Percentiles rank a stretch among this genome's conserved stretches.
Evolutionary conservation across 768 basidiomycete species (phyloP).

Genomic region (Postia placenta): DNA sequence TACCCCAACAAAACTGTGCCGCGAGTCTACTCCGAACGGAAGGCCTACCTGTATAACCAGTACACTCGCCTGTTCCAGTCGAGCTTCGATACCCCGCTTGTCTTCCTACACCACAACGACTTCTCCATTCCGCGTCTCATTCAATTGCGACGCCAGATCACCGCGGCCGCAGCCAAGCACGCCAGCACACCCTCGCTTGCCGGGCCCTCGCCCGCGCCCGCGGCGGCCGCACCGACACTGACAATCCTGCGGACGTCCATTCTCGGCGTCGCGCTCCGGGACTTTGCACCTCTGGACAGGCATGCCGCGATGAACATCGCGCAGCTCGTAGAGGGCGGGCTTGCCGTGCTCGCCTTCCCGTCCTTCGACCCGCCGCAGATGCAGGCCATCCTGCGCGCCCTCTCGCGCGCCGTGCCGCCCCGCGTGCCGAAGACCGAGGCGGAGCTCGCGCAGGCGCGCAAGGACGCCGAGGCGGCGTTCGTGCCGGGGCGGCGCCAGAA

Average conservation of each 20-base stretch:
- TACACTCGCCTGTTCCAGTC: constrained; percentile 67
- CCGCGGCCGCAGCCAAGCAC: constrained; percentile 37
- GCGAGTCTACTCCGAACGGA: constrained; percentile 73
- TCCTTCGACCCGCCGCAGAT: constrained; percentile 70
- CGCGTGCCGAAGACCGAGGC: constrained; percentile 47
- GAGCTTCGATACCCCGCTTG: constrained; percentile 51
- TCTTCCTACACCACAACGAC: constrained; percentile 76
- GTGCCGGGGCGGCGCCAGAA: constrained; percentile 69
- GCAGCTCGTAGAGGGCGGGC: constrained; percentile 48
- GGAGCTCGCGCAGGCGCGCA: constrained; percentile 42
- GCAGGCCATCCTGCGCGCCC: constrained; percentile 54
- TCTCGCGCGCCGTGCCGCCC: constrained; percentile 61
- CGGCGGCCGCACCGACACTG: constrained; percentile 30
- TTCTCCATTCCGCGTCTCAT: constrained; percentile 65
- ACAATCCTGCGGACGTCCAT: constrained; percentile 73
- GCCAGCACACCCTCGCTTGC: constrained; percentile 24
- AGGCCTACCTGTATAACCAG: constrained; percentile 74
- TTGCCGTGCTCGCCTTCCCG: constrained; percentile 62
- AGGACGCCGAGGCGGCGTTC: constrained; percentile 48
- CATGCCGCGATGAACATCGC: constrained; percentile 47
- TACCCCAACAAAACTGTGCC: constrained; percentile 49
- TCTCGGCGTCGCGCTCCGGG: constrained; percentile 71
- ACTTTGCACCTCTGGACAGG: constrained; percentile 46
- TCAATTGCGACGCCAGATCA: constrained; percentile 64
- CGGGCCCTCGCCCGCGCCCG: constrained; percentile 27